phyloP scores from a whole-genome alignment of 495 filamentous ascomycete species.

The Copromyces sp. region DNA sequence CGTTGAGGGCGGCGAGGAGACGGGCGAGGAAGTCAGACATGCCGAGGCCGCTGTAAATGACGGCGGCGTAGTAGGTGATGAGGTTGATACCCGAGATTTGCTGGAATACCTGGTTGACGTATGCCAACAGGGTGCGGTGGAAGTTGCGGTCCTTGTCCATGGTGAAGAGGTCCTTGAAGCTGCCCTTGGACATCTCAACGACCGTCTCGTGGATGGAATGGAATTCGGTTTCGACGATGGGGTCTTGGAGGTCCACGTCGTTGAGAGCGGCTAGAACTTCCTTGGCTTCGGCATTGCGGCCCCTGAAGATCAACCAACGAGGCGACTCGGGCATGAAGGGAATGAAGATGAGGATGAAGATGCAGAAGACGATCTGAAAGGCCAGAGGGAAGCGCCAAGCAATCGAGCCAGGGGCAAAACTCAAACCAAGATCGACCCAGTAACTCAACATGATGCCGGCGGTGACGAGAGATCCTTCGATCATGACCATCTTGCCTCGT shows the following conservation, averaged over 20 bases:
- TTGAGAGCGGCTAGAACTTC: constrained; percentile 53
- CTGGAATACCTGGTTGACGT: constrained; percentile 9
- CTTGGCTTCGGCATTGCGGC: constrained; percentile 41
- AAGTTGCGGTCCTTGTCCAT: constrained; percentile 63
- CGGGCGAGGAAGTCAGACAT: constrained; percentile 43
- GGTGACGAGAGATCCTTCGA: constrained; percentile 63
- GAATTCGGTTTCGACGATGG: constrained; percentile 53
- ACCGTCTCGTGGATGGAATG: constrained; percentile 67
- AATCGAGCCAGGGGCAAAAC: constrained; percentile 52
- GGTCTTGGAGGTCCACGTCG: constrained; percentile 42
- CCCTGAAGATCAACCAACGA: constrained; percentile 48
- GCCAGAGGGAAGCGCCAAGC: constrained; percentile 68
- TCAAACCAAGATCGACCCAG: constrained; percentile 66
- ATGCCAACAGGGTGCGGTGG: constrained; percentile 38
- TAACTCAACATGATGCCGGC: constrained; percentile 63
- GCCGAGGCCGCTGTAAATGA: constrained; percentile 51
- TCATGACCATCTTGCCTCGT: constrained; percentile 70
- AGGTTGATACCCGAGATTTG: constrained; percentile 54
- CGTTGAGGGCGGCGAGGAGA: constrained; percentile 61
- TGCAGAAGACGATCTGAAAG: constrained; percentile 50
- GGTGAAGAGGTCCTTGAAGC: constrained; percentile 59
- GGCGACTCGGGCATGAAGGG: constrained; percentile 54
- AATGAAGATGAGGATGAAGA: constrained; percentile 45
- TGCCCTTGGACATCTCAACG: constrained; percentile 55
- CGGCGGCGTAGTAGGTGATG: constrained; percentile 63